Conservation (phyloP, 2,329 filamentous ascomycete genomes). For the Xylariaceae sp. region DNA sequence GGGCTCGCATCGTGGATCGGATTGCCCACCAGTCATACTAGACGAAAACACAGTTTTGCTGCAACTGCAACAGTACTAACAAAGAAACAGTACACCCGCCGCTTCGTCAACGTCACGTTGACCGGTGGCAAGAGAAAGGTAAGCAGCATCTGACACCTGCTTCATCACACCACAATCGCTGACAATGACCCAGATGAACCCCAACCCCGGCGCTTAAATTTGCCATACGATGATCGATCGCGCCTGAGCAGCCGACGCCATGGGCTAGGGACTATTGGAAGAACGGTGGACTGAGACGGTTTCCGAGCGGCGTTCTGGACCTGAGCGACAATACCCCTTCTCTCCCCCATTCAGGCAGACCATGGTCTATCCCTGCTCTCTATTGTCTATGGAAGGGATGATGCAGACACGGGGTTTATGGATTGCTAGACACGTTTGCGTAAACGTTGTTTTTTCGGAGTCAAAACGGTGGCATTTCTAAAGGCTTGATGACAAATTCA, state of each 20-base stretch:
- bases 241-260: conserved; percentile 26
- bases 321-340: conserved; percentile 2
- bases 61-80: too few relatives aligned
- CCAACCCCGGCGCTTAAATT: conserved; percentile 37
- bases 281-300: conserved; percentile 25
- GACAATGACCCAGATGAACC: conserved; percentile 34
- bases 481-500: conserved; percentile 24
- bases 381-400: conserved; percentile 17
- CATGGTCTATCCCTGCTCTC: conserved; percentile 21
- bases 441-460: conserved; percentile 28
- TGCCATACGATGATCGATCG: conserved; percentile 14
- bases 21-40: too few relatives aligned
- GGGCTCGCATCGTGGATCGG: too few relatives aligned
- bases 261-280: conserved; percentile 19
- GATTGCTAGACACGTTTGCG: conserved; percentile 21
- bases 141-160: conserved; percentile 27
- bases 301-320: conserved; percentile 20
- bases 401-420: conserved; percentile 23
- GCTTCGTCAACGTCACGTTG: conserved; percentile 97
- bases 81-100: conserved; percentile 67
- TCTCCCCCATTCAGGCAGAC: conserved; percentile 22
- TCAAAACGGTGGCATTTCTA: conserved; percentile 27
- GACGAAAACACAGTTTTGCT: too few relatives aligned
- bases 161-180: neutral
- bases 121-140: conserved; percentile 99